A percentile compares a stretch with the other conserved stretches of the same genome.
Conservation (phyloP, 1,284 basidiomycete species). For the Heterobasidion irregulare region DNA sequence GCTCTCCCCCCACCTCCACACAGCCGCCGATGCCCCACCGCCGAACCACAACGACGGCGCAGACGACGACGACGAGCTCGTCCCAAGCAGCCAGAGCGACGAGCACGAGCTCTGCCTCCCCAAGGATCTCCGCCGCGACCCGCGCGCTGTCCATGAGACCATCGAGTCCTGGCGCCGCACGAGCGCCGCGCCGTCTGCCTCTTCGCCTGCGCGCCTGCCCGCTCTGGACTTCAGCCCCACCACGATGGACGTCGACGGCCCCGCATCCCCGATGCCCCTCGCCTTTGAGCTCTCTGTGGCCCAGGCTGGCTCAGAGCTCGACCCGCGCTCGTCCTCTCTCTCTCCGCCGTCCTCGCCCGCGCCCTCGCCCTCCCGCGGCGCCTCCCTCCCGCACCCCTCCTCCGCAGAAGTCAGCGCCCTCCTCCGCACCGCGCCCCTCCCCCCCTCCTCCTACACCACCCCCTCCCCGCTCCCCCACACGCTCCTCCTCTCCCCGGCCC, state of each 20-base stretch:
- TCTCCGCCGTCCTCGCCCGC: background rate
- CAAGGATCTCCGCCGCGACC: slow-evolving; percentile 6
- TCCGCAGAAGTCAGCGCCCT: background rate
- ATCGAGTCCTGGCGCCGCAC: slow-evolving; percentile 10
- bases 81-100: slow-evolving; percentile 66
- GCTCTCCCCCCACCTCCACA: too few species aligned
- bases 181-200: background rate
- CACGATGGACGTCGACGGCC: background rate
- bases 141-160: slow-evolving; percentile 4
- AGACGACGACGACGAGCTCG: slow-evolving; percentile 21
- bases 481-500: background rate
- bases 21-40: too few species aligned
- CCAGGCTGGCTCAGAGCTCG: too few species aligned
- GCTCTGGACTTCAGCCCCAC: background rate
- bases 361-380: background rate
- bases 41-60: background rate
- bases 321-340: background rate
- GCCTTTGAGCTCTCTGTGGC: background rate
- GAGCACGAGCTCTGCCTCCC: slow-evolving; percentile 45
- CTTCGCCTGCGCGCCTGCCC: background rate
- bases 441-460: background rate
- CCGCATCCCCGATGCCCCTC: background rate
- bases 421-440: background rate
- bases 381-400: background rate
- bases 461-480: background rate